phyloP scores from a whole-genome alignment of 75 land plant species.

The Picea glauca region DNA sequence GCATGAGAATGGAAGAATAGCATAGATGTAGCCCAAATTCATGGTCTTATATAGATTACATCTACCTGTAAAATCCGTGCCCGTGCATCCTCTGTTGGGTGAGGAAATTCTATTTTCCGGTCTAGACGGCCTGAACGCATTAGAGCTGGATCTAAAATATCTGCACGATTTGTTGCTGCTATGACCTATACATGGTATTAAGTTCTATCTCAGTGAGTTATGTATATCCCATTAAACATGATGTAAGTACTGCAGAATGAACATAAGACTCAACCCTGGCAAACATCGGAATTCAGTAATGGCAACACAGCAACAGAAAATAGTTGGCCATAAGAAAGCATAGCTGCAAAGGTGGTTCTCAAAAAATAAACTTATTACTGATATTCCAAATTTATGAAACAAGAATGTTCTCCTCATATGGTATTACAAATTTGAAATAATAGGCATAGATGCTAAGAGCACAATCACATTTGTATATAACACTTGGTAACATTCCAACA shows the following conservation, averaged over 20 bases:
- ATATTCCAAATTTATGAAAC: neutral
- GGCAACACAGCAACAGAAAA: neutral
- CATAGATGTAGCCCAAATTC: neutral
- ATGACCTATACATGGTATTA: constrained; percentile 60
- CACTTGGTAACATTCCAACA: no score
- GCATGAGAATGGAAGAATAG: neutral
- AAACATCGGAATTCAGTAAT: neutral
- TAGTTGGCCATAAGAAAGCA: neutral
- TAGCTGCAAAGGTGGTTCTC: neutral
- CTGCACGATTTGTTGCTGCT: constrained; percentile 99
- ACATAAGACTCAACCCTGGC: neutral
- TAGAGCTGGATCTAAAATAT: constrained; percentile 94
- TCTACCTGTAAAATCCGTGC: constrained; percentile 92
- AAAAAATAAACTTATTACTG: no score
- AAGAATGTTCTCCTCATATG: neutral
- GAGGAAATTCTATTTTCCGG: constrained; percentile 95
- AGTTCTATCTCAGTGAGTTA: neutral
- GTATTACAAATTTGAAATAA: no score
- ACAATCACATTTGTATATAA: no score
- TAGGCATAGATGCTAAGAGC: no score
- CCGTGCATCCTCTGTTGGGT: constrained; percentile 95
- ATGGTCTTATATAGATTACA: neutral
- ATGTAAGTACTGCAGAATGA: neutral
- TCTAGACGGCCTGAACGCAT: constrained; percentile 98
- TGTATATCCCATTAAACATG: neutral